Conservation (phyloP, 441 rosid genomes). For the Hura crepitans region DNA sequence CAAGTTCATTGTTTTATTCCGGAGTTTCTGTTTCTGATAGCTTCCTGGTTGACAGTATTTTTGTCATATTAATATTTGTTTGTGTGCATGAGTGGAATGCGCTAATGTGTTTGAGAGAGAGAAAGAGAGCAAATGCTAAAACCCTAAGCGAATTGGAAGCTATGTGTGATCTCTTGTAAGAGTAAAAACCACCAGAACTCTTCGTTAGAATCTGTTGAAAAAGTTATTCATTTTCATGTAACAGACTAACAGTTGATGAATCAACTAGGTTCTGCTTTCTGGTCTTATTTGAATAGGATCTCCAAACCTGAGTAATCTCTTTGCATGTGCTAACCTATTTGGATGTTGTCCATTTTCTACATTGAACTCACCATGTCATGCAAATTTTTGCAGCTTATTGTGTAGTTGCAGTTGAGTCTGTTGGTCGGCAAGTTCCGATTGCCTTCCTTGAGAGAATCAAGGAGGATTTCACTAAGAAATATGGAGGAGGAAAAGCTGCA, state of each 20-base stretch:
- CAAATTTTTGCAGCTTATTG: constrained; percentile 62
- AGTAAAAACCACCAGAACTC: neutral
- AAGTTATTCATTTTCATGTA: no score
- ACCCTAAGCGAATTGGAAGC: no score
- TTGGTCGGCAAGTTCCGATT: constrained; percentile 81
- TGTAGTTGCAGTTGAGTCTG: constrained; percentile 88
- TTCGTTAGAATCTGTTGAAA: neutral
- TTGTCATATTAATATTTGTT: no score
- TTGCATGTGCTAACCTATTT: neutral
- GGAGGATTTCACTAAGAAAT: constrained; percentile 78
- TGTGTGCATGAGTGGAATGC: no score
- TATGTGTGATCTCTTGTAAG: no score
- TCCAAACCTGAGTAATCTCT: neutral
- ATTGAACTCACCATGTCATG: constrained; percentile 18
- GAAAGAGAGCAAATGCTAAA: no score
- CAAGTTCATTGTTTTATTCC: no score
- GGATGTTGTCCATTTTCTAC: neutral
- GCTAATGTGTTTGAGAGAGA: no score
- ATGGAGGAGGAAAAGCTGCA: constrained; percentile 82
- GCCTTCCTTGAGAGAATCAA: constrained; percentile 83
- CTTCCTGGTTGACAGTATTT: no score
- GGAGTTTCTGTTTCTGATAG: no score
- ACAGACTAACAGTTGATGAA: constrained; percentile 11
- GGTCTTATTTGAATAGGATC: neutral
- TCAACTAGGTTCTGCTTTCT: neutral